Base-by-base conservation (phyloP, 169 alveolate species). In the Plasmodium blacklocki region DNA sequence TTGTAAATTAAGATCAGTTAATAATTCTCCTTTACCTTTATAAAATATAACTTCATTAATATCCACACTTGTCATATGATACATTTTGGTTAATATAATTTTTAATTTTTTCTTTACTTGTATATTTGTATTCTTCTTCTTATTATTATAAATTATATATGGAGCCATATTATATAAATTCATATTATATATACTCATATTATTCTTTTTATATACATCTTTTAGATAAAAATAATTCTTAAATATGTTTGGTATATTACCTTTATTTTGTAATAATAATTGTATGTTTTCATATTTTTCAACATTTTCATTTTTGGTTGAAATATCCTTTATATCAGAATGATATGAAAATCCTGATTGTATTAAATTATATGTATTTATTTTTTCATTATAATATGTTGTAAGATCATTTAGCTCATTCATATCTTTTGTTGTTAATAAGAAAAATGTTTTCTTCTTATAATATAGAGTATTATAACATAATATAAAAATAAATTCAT, bases 401-500 rank as follows among this genome's bases (percentile, higher is more conserved):
- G 74, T 4, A 21, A 19, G 3, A 1, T 29, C 39, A 70, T 59
- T 23, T 12, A 43, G 21, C 26, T 78, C 89, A 78, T 15, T 50
- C 64, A 50, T 29, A n/a, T 78, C 78, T 23, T 43, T 70, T 49
- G 19, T 43, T 78, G 59, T 64, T 66, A 78, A 64, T 45, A 64
- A 60, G 47, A 29, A 78, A 59, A 29, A 50, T 15, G 32, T 66
- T 56, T 66, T 78, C 64, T 43, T 64, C 60, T 66, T 29, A 59
- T 64, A 78, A 50, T 32, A 64, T 47, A 15, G 50, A 14, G 71
- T 39, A 23, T 64, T 78, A 60, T 78, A 78, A 47, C 89, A 78
- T 59, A 78, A 66, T 21, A 66, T 70, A 14, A 78, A 78, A 70
- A 64, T 78, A 5, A 78, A 19, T 45, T 78, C 80, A 78, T 78